A percentile compares a stretch with the other conserved stretches of the same genome.
Evolutionary conservation across 345 rosid species (phyloP).

Genomic region (Moringa oleifera): DNA sequence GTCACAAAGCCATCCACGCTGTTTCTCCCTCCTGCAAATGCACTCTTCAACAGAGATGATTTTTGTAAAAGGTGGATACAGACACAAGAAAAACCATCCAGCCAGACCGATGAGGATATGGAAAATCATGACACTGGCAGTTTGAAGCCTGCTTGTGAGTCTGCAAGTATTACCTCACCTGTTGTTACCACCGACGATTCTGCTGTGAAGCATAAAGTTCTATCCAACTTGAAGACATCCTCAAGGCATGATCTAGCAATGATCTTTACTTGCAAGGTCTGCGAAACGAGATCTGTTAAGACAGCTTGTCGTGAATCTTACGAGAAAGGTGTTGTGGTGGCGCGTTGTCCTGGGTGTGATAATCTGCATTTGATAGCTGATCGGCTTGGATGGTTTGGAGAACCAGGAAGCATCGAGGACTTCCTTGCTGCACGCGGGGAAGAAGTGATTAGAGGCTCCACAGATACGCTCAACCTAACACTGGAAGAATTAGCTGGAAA

Average conservation of each 20-base stretch:
- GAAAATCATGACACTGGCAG: conserved; percentile 19
- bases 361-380: conserved; percentile 87
- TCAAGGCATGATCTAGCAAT: conserved; percentile 82
- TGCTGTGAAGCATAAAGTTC: conserved; percentile 27
- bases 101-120: conserved; percentile 17
- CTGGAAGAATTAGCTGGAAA: conserved; percentile 84
- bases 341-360: conserved; percentile 71
- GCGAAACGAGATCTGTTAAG: conserved; percentile 83
- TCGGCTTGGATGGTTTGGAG: conserved; percentile 84
- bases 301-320: conserved; percentile 65
- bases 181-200: conserved; percentile 18
- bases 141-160: conserved; percentile 18
- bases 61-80: conserved; percentile 33
- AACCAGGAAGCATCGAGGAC: conserved; percentile 80
- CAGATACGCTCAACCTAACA: conserved; percentile 65
- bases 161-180: conserved; percentile 16
- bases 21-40: conserved; percentile 29
- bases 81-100: conserved; percentile 24
- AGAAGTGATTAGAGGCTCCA: conserved; percentile 69
- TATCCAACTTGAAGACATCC: conserved; percentile 55
- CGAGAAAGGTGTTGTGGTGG: conserved; percentile 88
- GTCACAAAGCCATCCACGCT: conserved; percentile 25
- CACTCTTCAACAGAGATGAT: conserved; percentile 30
- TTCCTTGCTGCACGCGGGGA: conserved; percentile 79
- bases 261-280: conserved; percentile 83